Evolutionary conservation across 495 filamentous ascomycete genomes (phyloP).

Genomic region (Trichoderma asperelloides): DNA sequence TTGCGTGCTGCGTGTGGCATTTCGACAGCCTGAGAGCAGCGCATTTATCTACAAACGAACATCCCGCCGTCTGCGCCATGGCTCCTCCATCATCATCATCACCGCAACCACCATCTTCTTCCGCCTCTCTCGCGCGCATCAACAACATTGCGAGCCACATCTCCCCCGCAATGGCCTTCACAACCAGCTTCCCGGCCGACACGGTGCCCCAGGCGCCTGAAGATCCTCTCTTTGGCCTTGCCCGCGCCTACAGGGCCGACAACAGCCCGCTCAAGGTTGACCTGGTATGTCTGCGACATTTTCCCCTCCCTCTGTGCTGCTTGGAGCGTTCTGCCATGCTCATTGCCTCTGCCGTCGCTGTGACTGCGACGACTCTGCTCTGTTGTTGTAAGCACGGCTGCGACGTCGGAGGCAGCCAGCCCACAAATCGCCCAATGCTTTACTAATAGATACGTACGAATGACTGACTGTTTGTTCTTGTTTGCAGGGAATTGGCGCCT

Average conservation of each 20-base stretch:
- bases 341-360: background rate
- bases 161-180: slow-evolving; percentile 22
- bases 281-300: slow-evolving; percentile 36
- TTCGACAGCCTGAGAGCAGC: background rate
- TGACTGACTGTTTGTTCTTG: background rate
- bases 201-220: slow-evolving; percentile 84
- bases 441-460: background rate
- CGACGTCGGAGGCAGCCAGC: slow-evolving; percentile 13
- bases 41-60: background rate
- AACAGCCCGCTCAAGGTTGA: slow-evolving; percentile 83
- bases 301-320: background rate
- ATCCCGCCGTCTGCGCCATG: slow-evolving; percentile 1
- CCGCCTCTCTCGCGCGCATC: slow-evolving; percentile 29
- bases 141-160: slow-evolving; percentile 35
- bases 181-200: slow-evolving; percentile 68
- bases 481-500: slow-evolving; percentile 76
- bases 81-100: slow-evolving; percentile 14
- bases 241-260: slow-evolving; percentile 81
- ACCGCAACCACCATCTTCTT: slow-evolving; percentile 10
- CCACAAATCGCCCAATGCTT: background rate
- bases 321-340: background rate
- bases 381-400: background rate
- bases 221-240: slow-evolving; percentile 90
- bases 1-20: background rate
- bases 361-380: background rate